These are phyloP conservation scores for Helianthus tuberosus DNA, from an alignment of 129 eudicot genomes.

Conservation along the genomic window DNA sequence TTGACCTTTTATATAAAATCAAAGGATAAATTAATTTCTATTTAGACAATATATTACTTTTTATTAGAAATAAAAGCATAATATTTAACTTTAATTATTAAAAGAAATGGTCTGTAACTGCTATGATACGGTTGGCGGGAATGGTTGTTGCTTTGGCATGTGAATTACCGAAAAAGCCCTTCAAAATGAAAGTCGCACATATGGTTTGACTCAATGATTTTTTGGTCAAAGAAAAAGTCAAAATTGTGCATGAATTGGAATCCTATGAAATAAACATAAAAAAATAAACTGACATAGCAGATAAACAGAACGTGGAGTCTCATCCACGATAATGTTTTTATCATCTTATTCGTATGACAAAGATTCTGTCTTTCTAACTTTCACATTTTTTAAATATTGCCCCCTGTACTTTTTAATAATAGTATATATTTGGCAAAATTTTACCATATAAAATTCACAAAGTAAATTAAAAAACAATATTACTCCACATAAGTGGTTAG, in stretches of 20 bases:
- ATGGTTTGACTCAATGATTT: not conserved
- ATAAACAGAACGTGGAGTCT: conserved; percentile 47
- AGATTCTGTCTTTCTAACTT: conserved; percentile 42
- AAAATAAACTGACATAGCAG: conserved; percentile 29
- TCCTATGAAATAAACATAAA: conserved; percentile 36
- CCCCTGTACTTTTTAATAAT: conserved; percentile 27
- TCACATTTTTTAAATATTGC: not conserved
- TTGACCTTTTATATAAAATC: not conserved
- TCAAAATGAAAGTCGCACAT: conserved; percentile 4
- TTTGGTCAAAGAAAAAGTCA: conserved; percentile 39
- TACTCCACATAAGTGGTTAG: conserved; percentile 21
- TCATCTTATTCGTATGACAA: conserved; percentile 39
- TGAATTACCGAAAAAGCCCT: conserved; percentile 4
- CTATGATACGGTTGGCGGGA: not conserved
- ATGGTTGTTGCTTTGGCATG: not conserved
- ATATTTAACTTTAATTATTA: no score
- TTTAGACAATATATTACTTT: not conserved
- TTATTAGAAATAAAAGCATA: not conserved
- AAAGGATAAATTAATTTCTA: not conserved
- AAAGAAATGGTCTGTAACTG: not conserved
- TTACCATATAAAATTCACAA: conserved; percentile 1
- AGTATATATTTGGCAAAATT: not conserved
- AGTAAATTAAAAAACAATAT: conserved; percentile 2
- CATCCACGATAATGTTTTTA: conserved; percentile 42
- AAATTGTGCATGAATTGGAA: conserved; percentile 40